Conservation (phyloP, 768 basidiomycete genomes). For the Daedaleopsis sinensis region DNA sequence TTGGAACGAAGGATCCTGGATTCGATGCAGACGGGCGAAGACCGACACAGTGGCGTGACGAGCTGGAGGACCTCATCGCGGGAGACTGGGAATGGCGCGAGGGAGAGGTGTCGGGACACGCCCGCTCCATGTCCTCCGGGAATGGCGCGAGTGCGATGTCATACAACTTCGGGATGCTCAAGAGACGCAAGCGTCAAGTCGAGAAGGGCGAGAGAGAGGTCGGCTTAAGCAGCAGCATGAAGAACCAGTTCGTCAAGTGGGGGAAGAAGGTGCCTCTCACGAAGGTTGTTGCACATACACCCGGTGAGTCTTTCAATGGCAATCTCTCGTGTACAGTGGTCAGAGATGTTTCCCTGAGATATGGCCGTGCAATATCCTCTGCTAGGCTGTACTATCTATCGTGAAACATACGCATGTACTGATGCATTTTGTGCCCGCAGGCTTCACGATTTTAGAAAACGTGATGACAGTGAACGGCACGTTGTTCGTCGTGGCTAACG, state of each 20-base stretch:
- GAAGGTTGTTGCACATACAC: conserved; percentile 60
- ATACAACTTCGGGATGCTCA: conserved; percentile 27
- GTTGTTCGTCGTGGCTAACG: conserved; percentile 75
- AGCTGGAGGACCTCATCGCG: conserved; percentile 62
- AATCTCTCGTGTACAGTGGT: conserved; percentile 1
- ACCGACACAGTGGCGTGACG: conserved; percentile 55
- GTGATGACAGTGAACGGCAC: conserved; percentile 74
- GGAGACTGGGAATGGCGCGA: conserved; percentile 74
- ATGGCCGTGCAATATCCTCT: too few species aligned
- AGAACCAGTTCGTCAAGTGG: conserved; percentile 62
- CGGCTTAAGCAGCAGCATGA: conserved; percentile 36
- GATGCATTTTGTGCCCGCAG: conserved; percentile 40
- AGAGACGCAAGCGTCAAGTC: conserved; percentile 14
- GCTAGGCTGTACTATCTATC: background rate
- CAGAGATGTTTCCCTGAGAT: background rate
- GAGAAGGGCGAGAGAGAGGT: conserved; percentile 26
- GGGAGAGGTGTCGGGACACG: conserved; percentile 55
- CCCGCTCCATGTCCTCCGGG: conserved; percentile 46
- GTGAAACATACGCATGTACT: background rate
- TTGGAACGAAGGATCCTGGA: conserved; percentile 37
- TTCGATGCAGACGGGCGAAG: conserved; percentile 54
- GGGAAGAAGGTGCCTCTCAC: conserved; percentile 56
- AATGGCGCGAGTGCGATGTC: conserved; percentile 19
- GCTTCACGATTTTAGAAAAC: conserved; percentile 84
- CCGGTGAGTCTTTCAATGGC: conserved; percentile 48